Conservation (phyloP, 495 filamentous ascomycete species). For the Pyronema omphalodes region DNA sequence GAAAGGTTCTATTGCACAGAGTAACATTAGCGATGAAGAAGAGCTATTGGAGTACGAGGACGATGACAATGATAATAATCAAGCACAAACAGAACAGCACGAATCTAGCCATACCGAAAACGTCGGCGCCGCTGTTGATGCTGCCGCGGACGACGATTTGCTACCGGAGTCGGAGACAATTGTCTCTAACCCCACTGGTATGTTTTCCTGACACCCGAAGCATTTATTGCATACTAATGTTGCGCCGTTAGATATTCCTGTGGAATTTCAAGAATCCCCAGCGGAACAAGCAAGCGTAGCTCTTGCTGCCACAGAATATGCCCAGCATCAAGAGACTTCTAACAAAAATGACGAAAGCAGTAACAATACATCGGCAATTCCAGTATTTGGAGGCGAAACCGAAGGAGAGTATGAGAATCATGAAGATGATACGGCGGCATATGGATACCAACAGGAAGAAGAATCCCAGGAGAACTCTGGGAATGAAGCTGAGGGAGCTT, state of each 20-base stretch:
- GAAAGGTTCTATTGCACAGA: neutral
- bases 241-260: neutral
- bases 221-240: too few relatives aligned
- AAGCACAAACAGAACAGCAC: neutral
- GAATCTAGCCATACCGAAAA: neutral
- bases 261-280: neutral
- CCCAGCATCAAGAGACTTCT: neutral
- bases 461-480: neutral
- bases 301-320: neutral
- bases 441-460: slow-evolving; percentile 1
- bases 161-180: too few relatives aligned
- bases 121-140: too few relatives aligned
- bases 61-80: slow-evolving; percentile 5
- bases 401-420: slow-evolving; percentile 5
- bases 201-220: too few relatives aligned
- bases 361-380: slow-evolving; percentile 3
- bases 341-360: slow-evolving; percentile 3
- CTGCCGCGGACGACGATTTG: too few relatives aligned
- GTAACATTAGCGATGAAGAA: slow-evolving; percentile 2
- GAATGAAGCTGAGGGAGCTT: neutral
- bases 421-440: neutral
- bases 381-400: slow-evolving; percentile 3
- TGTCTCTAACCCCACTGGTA: too few relatives aligned
- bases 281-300: neutral
- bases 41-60: slow-evolving; percentile 11